phyloP scores from a whole-genome alignment of 2,329 filamentous ascomycete genomes.

The Pseudocercospora crystallina region DNA sequence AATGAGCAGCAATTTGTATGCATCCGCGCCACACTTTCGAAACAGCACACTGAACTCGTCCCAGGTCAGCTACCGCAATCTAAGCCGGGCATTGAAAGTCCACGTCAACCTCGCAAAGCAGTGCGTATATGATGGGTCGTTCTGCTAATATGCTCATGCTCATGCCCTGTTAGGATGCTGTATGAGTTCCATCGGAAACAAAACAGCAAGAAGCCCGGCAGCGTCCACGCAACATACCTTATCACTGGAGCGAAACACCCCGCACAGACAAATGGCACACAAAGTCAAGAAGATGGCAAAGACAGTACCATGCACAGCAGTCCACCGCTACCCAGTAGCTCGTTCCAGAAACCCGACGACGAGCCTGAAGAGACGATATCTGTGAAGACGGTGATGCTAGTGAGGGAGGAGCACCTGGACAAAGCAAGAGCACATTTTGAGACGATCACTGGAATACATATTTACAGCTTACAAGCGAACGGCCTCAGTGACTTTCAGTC shows the following conservation, averaged over 20 bases:
- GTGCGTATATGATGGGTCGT: slow-evolving; percentile 50
- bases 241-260: slow-evolving; percentile 66
- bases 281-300: slow-evolving; percentile 54
- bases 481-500: slow-evolving; percentile 66
- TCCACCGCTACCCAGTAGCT: slow-evolving; percentile 66
- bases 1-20: slow-evolving; percentile 62
- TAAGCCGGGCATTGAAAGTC: slow-evolving; percentile 79
- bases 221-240: slow-evolving; percentile 90
- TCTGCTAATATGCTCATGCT: slow-evolving; percentile 17
- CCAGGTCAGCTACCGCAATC: slow-evolving; percentile 80
- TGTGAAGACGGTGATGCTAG: slow-evolving; percentile 37
- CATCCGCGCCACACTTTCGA: not conserved
- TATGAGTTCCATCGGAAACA: slow-evolving; percentile 81
- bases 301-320: slow-evolving; percentile 67
- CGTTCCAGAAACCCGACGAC: slow-evolving; percentile 49
- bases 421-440: slow-evolving; percentile 66
- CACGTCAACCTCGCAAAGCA: slow-evolving; percentile 88
- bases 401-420: slow-evolving; percentile 33
- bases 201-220: slow-evolving; percentile 70
- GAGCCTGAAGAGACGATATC: slow-evolving; percentile 53
- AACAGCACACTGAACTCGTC: not conserved
- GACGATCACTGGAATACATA: slow-evolving; percentile 73
- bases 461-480: slow-evolving; percentile 79
- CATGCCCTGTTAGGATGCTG: slow-evolving; percentile 63
- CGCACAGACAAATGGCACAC: slow-evolving; percentile 39